These are phyloP conservation scores for Kwoniella sp. DNA, from an alignment of 768 basidiomycete genomes.

Conservation along the genomic window DNA sequence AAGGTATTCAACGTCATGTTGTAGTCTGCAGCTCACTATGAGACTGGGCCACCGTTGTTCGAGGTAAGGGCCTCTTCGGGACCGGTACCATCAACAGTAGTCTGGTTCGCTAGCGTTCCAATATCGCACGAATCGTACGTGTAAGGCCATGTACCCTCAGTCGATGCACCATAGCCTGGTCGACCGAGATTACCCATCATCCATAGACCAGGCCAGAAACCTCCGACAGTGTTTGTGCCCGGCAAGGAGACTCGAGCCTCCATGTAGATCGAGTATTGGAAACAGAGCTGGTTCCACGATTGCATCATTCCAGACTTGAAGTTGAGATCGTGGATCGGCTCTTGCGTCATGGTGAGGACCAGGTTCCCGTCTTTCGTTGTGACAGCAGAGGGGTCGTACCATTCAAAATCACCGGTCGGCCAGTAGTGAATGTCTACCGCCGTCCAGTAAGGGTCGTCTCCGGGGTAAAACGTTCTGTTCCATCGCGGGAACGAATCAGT, in stretches of 20 bases:
- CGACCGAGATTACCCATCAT: slow-evolving; percentile 82
- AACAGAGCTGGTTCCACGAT: slow-evolving; percentile 94
- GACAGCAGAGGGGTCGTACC: slow-evolving; percentile 62
- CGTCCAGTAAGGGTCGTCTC: slow-evolving; percentile 83
- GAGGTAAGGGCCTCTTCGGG: slow-evolving; percentile 35
- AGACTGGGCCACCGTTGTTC: slow-evolving; percentile 35
- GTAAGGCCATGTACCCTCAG: slow-evolving; percentile 84
- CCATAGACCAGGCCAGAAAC: slow-evolving; percentile 84
- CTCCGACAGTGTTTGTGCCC: slow-evolving; percentile 47
- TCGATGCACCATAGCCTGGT: slow-evolving; percentile 86
- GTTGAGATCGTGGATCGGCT: slow-evolving; percentile 74
- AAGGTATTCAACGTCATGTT: too few species aligned
- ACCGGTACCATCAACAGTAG: slow-evolving; percentile 37
- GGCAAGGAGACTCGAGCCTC: slow-evolving; percentile 60
- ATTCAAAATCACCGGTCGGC: slow-evolving; percentile 70
- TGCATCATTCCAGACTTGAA: slow-evolving; percentile 67
- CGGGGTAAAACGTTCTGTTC: slow-evolving; percentile 59
- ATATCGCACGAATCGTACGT: slow-evolving; percentile 82
- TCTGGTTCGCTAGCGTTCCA: slow-evolving; percentile 66
- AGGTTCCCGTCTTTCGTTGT: slow-evolving; percentile 78
- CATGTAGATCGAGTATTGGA: slow-evolving; percentile 80
- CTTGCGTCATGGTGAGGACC: slow-evolving; percentile 75
- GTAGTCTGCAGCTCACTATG: slow-evolving; percentile 36
- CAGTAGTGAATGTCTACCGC: slow-evolving; percentile 82
- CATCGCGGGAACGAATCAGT: background rate